Percentiles rank a stretch among this genome's conserved stretches.
These are phyloP conservation scores for Hevea brasiliensis DNA, from an alignment of 345 rosid genomes.

Conservation along the genomic window DNA sequence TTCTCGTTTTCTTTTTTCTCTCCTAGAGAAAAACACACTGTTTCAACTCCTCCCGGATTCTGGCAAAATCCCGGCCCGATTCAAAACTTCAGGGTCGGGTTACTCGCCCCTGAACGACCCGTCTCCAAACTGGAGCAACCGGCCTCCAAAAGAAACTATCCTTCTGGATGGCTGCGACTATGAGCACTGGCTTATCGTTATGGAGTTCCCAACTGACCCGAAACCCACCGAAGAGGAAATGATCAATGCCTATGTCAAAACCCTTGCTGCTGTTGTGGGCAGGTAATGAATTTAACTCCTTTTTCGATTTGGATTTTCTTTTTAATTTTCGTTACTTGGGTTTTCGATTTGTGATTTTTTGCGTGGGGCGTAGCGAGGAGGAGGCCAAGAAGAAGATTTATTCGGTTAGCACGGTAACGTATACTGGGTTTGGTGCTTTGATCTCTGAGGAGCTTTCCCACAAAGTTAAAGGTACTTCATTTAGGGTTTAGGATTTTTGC, in stretches of 20 bases:
- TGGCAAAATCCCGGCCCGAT: conserved; percentile 41
- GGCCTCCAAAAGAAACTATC: conserved; percentile 89
- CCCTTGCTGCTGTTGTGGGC: conserved; percentile 72
- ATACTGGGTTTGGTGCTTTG: conserved; percentile 93
- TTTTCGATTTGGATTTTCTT: background rate
- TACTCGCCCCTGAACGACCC: conserved; percentile 90
- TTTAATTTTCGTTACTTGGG: too few relatives aligned
- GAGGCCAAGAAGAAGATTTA: conserved; percentile 97
- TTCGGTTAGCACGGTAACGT: conserved; percentile 80
- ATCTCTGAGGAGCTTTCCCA: conserved; percentile 89
- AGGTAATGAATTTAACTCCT: conserved; percentile 34
- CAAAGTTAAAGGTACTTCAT: conserved; percentile 72
- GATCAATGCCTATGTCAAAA: conserved; percentile 77
- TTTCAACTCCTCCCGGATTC: conserved; percentile 28
- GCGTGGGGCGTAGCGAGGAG: conserved; percentile 56
- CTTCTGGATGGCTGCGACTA: conserved; percentile 93
- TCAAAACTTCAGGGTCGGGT: conserved; percentile 67
- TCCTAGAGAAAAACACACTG: conserved; percentile 35
- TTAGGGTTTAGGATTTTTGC: background rate
- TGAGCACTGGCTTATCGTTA: conserved; percentile 91
- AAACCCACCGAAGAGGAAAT: conserved; percentile 84
- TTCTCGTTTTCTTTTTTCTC: conserved; percentile 45
- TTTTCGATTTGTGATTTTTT: too few relatives aligned
- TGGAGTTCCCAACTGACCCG: conserved; percentile 81
- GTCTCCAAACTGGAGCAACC: conserved; percentile 91